Percentiles rank a stretch among this genome's conserved stretches.
Conservation (phyloP, 106 monocot species). For the Posidonia australis region DNA sequence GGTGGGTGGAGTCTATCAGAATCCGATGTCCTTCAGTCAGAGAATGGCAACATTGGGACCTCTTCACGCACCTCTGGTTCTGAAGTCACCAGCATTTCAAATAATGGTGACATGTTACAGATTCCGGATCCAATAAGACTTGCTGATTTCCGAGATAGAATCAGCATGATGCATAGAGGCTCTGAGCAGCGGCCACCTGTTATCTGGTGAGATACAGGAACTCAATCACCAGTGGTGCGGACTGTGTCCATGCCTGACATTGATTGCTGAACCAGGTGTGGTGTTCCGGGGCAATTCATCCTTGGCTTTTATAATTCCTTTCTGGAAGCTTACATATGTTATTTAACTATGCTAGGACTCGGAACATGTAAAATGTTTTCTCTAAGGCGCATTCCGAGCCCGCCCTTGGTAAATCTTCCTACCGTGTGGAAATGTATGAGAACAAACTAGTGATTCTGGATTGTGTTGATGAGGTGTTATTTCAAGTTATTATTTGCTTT, state of each 20-base stretch:
- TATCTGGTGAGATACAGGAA: slow-evolving; percentile 19
- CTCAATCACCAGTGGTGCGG: not conserved
- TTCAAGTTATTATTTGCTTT: no score
- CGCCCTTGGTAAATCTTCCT: no score
- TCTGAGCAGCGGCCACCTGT: slow-evolving; percentile 8
- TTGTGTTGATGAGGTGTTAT: no score
- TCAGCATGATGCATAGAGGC: slow-evolving; percentile 5
- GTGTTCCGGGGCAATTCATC: slow-evolving; percentile 41
- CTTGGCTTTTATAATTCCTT: slow-evolving; percentile 31
- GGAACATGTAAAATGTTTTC: slow-evolving; percentile 1
- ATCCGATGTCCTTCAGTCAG: slow-evolving; percentile 3
- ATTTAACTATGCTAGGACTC: slow-evolving; percentile 1
- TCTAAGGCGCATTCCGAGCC: no score
- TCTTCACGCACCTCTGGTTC: slow-evolving; percentile 15
- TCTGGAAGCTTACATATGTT: not conserved
- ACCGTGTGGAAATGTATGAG: no score
- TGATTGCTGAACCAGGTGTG: not conserved
- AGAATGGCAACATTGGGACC: slow-evolving; percentile 3
- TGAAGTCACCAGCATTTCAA: slow-evolving; percentile 9
- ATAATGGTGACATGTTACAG: slow-evolving; percentile 13
- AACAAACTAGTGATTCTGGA: no score
- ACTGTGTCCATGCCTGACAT: not conserved
- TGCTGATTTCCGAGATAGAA: slow-evolving; percentile 5
- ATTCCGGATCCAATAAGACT: slow-evolving; percentile 13
- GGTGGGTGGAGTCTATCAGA: slow-evolving; percentile 2